Evolutionary conservation across 1,284 basidiomycete genomes (phyloP).

Genomic region (Pisolithus thermaeus): DNA sequence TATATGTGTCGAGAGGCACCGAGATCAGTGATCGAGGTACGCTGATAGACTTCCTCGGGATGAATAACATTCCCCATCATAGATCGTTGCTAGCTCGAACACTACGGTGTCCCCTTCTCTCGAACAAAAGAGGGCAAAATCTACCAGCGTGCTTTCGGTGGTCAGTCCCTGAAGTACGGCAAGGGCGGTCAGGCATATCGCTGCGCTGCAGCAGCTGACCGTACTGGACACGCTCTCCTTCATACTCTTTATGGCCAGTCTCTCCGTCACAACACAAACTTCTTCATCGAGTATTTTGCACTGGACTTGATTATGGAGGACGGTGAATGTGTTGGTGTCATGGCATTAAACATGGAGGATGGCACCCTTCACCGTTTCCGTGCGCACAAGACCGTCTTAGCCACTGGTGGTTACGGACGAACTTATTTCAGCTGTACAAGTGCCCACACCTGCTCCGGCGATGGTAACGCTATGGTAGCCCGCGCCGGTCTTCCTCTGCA

Average conservation of each 20-base stretch:
- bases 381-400: slow-evolving; percentile 96
- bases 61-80: not conserved
- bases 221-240: slow-evolving; percentile 97
- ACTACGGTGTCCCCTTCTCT: slow-evolving; percentile 98
- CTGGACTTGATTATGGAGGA: slow-evolving; percentile 98
- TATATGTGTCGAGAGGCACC: slow-evolving; percentile 99
- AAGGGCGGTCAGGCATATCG: slow-evolving; percentile 99
- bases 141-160: slow-evolving; percentile 99
- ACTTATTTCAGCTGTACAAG: slow-evolving; percentile 99
- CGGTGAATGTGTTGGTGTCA: slow-evolving; percentile 98
- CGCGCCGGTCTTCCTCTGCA: slow-evolving; percentile 96
- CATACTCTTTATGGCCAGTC: slow-evolving; percentile 99
- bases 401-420: slow-evolving; percentile 97
- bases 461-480: slow-evolving; percentile 98
- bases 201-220: slow-evolving; percentile 97
- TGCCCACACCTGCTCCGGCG: slow-evolving; percentile 98
- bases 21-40: slow-evolving; percentile 85
- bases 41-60: slow-evolving; percentile 10
- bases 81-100: slow-evolving; percentile 71
- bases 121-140: slow-evolving; percentile 99
- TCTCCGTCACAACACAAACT: slow-evolving; percentile 98
- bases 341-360: slow-evolving; percentile 99
- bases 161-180: slow-evolving; percentile 94
- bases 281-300: slow-evolving; percentile 99
- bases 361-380: slow-evolving; percentile 99